Percentiles rank a stretch among this genome's conserved stretches.
Conservation (phyloP, 148 eudicot genomes). For the Persicaria tinctoria region DNA sequence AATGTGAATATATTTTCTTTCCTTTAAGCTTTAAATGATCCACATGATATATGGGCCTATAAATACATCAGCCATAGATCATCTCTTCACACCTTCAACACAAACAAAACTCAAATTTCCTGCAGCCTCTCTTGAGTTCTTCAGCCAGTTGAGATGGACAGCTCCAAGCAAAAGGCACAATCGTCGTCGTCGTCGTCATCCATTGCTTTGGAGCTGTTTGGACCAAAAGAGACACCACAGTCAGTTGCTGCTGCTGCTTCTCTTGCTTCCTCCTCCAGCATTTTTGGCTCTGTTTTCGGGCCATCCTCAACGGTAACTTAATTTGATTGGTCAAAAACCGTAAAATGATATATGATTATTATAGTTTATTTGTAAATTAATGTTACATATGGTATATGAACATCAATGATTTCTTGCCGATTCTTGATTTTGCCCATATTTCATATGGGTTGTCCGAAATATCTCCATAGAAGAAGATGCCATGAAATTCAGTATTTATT, state of each 20-base stretch:
- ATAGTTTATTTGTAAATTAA: too few species aligned
- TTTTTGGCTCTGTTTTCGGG: slow-evolving; percentile 26
- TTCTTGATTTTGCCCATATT: too few species aligned
- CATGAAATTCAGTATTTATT: too few species aligned
- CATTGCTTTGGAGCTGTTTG: slow-evolving; percentile 12
- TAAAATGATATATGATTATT: background rate
- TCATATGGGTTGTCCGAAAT: too few species aligned
- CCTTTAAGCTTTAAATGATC: too few species aligned
- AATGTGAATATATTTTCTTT: too few species aligned
- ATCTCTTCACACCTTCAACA: background rate
- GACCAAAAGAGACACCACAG: slow-evolving; percentile 7
- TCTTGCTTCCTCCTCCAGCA: background rate
- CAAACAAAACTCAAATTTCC: background rate
- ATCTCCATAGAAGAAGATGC: too few species aligned
- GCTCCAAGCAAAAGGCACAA: background rate
- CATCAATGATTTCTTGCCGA: too few species aligned
- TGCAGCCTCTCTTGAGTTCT: background rate
- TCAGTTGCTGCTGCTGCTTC: background rate
- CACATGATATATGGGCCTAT: background rate
- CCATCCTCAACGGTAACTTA: slow-evolving; percentile 9
- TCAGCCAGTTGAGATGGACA: background rate
- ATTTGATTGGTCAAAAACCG: too few species aligned
- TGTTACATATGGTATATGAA: too few species aligned
- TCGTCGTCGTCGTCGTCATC: slow-evolving; percentile 10
- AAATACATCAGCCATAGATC: slow-evolving; percentile 1